Evolutionary conservation across 768 basidiomycete species (phyloP).

Genomic region (Panellus pusillus): DNA sequence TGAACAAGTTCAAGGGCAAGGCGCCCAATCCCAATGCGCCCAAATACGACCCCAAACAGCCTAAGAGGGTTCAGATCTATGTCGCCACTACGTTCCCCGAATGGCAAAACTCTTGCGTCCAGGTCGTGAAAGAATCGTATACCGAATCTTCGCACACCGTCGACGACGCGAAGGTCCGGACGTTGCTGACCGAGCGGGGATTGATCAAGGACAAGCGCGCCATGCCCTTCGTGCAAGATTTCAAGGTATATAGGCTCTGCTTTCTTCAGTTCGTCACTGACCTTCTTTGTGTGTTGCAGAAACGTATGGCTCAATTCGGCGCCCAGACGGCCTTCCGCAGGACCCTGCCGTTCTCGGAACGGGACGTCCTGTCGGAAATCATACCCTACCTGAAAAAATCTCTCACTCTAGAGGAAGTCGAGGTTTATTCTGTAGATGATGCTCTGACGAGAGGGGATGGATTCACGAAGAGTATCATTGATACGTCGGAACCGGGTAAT

Average conservation of each 20-base stretch:
- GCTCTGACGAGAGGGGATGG: slow-evolving; percentile 57
- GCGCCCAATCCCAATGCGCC: slow-evolving; percentile 35
- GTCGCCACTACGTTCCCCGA: slow-evolving; percentile 89
- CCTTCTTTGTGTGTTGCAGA: slow-evolving; percentile 49
- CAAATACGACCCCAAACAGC: slow-evolving; percentile 81
- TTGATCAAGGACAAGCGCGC: slow-evolving; percentile 93
- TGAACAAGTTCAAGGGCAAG: slow-evolving; percentile 75
- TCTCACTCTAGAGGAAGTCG: slow-evolving; percentile 67
- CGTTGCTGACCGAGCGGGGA: slow-evolving; percentile 64
- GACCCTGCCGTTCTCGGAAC: slow-evolving; percentile 80
- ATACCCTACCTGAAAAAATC: slow-evolving; percentile 81
- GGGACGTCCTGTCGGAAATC: slow-evolving; percentile 66
- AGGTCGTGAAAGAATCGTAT: slow-evolving; percentile 70
- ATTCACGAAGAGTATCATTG: slow-evolving; percentile 69
- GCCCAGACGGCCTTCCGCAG: slow-evolving; percentile 80
- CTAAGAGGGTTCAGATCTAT: slow-evolving; percentile 85
- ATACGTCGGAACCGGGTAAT: slow-evolving; percentile 82
- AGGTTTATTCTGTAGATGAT: slow-evolving; percentile 69
- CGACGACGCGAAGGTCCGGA: slow-evolving; percentile 79
- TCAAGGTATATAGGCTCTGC: slow-evolving; percentile 66
- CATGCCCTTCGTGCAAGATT: slow-evolving; percentile 92
- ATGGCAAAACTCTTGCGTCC: slow-evolving; percentile 89
- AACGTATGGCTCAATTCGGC: slow-evolving; percentile 78
- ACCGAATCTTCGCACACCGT: slow-evolving; percentile 57
- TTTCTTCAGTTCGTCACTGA: not conserved